Evolutionary conservation across 495 filamentous ascomycete species (phyloP).

Genomic region (Aspergillus diversus): DNA sequence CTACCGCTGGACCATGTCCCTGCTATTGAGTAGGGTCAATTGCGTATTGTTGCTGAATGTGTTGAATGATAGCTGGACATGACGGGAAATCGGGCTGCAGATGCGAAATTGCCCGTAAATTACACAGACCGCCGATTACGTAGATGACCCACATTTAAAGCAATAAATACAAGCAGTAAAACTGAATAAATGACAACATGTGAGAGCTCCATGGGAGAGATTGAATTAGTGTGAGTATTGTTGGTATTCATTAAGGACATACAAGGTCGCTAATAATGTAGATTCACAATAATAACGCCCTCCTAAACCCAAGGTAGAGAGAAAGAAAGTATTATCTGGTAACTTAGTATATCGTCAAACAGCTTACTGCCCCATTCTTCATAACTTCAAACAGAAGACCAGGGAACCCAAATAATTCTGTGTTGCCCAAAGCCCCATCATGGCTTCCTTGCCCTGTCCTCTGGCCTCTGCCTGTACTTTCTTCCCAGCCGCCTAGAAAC

Average conservation of each 20-base stretch:
- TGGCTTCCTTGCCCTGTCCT: slow-evolving; percentile 46
- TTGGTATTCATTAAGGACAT: not conserved
- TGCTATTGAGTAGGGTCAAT: slow-evolving; percentile 11
- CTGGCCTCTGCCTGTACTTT: slow-evolving; percentile 58
- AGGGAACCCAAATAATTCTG: slow-evolving; percentile 90
- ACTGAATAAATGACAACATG: not conserved
- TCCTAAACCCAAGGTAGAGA: not conserved
- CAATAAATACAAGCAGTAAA: not conserved
- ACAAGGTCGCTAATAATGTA: not conserved
- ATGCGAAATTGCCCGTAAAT: not conserved
- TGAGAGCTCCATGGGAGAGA: not conserved
- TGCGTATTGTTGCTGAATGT: slow-evolving; percentile 5
- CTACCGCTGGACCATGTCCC: slow-evolving; percentile 44
- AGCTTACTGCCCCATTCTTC: slow-evolving; percentile 88
- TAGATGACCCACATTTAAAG: not conserved
- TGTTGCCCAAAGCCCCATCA: slow-evolving; percentile 69
- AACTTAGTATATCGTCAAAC: slow-evolving; percentile 80
- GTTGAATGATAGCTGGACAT: slow-evolving; percentile 12
- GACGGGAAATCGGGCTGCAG: not conserved
- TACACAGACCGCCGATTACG: not conserved
- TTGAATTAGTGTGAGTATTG: not conserved
- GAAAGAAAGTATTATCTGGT: not conserved
- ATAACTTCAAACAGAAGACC: slow-evolving; percentile 94
- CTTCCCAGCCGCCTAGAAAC: slow-evolving; percentile 87
- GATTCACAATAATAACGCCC: not conserved